Evolutionary conservation across 495 filamentous ascomycete species (phyloP), one percentile per base, ranked within the genome.

Genomic region (Lasiosphaeriaceae sp.): DNA sequence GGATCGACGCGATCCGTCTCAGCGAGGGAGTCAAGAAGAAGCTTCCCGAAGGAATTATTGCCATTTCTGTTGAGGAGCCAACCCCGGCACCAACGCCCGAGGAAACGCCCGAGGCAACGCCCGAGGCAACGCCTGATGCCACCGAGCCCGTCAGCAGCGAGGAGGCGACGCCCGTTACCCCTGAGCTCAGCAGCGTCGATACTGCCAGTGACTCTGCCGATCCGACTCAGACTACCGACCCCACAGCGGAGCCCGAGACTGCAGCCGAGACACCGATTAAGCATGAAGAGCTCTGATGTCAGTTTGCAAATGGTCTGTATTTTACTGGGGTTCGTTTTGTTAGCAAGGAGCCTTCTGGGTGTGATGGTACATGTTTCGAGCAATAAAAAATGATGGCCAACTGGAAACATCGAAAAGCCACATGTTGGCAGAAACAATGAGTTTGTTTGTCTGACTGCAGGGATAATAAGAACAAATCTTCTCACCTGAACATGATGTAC

Each of bases 1-100:
- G 92, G 92, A 80, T 97, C 58, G 94, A 98, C 68, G 82, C 80
- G 2, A 90, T 97, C 60, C 83, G 88, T 22, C 76, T 98, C 67
- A 90, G 92, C 46, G 95, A 96, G 62, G 87, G 88, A 6, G 69
- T 79, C 20, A 96, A 92, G 79, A 80, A 86, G 69, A 89, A 86
- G 75, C 63, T 97, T 41, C 92, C 93, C 4, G 88, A 87, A 46
- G 85, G 82, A 11, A 59, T 96, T 39, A 71, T 96, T 37, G 80
- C 79, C 9, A 66, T 90, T 53, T 65, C 87, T 24, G 79, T 72
- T 22, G 79, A 82, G 60, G 68, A 80, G 58, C 35, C 55, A 24
- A 56, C 66, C 22, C 49, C 71, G 29, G 69, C 65, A 52, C 62
- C 73, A 49, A 68, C 70, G 12, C 66, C 68, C 7, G 77, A 78